Conservation (phyloP, 2,329 filamentous ascomycete genomes). For the Aspergillus ustus region DNA sequence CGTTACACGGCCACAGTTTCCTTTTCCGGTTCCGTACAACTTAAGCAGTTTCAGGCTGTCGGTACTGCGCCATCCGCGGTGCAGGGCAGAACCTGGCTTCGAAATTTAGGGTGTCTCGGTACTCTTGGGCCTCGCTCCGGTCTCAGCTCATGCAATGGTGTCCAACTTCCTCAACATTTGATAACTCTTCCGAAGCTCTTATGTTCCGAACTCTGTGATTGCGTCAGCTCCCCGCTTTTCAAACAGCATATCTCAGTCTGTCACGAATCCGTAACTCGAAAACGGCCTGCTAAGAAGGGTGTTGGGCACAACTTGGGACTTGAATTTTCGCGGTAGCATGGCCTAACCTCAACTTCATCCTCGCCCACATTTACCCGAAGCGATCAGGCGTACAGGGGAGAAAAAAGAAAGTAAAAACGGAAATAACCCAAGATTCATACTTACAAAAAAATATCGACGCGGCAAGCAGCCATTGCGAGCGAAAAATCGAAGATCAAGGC, state of each 20-base stretch:
- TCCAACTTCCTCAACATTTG: slow-evolving; percentile 35
- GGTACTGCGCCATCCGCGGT: slow-evolving; percentile 21
- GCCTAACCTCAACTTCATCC: not conserved
- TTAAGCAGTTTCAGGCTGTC: slow-evolving; percentile 23
- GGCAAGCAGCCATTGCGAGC: not conserved
- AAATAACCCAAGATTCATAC: not conserved
- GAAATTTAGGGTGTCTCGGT: slow-evolving; percentile 9
- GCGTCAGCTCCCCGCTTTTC: slow-evolving; percentile 21
- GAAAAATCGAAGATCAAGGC: not conserved
- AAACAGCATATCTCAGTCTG: slow-evolving; percentile 8
- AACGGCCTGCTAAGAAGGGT: not conserved
- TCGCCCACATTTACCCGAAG: not conserved
- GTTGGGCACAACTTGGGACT: slow-evolving; percentile 16
- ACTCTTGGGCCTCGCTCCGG: slow-evolving; percentile 13
- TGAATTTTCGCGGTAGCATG: slow-evolving; percentile 4
- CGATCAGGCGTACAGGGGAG: not conserved
- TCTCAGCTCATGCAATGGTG: slow-evolving; percentile 38
- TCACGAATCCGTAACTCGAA: slow-evolving; percentile 4
- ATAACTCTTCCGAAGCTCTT: slow-evolving; percentile 28
- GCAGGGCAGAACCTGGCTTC: slow-evolving; percentile 22
- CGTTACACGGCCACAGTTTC: slow-evolving; percentile 27
- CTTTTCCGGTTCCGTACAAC: slow-evolving; percentile 24
- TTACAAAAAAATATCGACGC: not conserved
- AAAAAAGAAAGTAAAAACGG: not conserved
- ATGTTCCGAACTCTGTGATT: slow-evolving; percentile 27